Conservation (phyloP, 768 basidiomycete genomes). For the Albatrellus ellisii region DNA sequence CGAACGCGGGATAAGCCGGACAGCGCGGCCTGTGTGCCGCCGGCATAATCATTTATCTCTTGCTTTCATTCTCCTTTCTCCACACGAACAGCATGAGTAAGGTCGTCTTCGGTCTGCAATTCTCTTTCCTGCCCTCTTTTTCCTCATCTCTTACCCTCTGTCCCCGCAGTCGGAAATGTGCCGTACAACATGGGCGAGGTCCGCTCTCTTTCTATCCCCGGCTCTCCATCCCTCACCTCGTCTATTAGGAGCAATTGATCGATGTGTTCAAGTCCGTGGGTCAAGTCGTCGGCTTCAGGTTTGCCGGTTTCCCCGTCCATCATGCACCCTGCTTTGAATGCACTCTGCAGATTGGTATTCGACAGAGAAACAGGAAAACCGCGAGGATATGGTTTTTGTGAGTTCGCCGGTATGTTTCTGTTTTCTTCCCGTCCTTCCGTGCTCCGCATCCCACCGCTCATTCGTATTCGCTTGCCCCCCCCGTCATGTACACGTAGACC, state of each 20-base stretch:
- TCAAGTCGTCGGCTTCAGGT: conserved; percentile 85
- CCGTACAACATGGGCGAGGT: conserved; percentile 83
- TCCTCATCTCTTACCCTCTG: too few species aligned
- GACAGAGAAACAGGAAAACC: conserved; percentile 92
- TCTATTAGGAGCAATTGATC: conserved; percentile 59
- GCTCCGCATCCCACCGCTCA: neutral
- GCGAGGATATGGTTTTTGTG: conserved; percentile 88
- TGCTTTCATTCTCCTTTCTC: neutral
- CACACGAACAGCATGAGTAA: conserved; percentile 36
- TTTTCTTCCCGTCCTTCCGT: neutral
- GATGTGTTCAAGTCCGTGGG: conserved; percentile 84
- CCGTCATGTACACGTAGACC: conserved; percentile 41
- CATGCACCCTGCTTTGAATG: neutral
- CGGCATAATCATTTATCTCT: too few species aligned
- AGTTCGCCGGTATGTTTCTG: conserved; percentile 65
- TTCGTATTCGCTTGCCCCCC: neutral
- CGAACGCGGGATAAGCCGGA: too few species aligned
- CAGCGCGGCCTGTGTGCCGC: too few species aligned
- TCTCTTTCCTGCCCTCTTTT: too few species aligned
- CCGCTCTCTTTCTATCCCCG: conserved; percentile 13
- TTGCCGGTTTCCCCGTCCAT: neutral
- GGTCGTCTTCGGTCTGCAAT: conserved; percentile 58
- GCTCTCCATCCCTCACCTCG: neutral
- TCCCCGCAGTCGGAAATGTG: conserved; percentile 76
- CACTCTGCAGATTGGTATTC: conserved; percentile 54